phyloP scores from a whole-genome alignment of 2,329 filamentous ascomycete species.

The Ophiostoma tasmaniense region DNA sequence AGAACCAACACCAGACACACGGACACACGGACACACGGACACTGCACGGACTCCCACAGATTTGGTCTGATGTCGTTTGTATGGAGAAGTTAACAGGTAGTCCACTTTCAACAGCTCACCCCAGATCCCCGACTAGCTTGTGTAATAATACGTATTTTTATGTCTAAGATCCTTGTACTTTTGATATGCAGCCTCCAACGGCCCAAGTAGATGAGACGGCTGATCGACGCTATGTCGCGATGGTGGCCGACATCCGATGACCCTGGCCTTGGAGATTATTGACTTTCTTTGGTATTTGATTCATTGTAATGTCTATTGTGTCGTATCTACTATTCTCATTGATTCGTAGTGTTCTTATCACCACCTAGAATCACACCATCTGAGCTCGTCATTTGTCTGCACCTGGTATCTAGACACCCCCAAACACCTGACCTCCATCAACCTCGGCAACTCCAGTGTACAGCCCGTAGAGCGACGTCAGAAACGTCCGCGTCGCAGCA shows the following conservation, averaged over 20 bases:
- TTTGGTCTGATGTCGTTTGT: neutral
- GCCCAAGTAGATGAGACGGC: neutral
- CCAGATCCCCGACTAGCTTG: neutral
- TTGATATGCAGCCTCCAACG: no score
- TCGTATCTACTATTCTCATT: neutral
- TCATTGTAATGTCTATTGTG: neutral
- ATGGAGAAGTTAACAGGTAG: no score
- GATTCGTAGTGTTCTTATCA: neutral
- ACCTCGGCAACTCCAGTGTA: neutral
- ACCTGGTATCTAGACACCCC: neutral
- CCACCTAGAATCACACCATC: neutral
- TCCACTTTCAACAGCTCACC: no score
- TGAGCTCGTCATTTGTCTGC: neutral
- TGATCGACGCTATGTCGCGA: neutral
- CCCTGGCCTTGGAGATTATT: neutral
- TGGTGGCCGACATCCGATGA: neutral
- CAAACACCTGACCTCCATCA: neutral
- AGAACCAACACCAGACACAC: neutral
- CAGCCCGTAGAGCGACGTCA: conserved; percentile 13
- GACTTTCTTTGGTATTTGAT: neutral
- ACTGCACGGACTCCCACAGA: neutral
- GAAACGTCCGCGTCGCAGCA: conserved; percentile 10
- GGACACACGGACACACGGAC: no score
- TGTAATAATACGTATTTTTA: neutral
- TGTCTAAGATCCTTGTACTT: no score